Evolutionary conservation across 345 rosid genomes (phyloP), one percentile per base, ranked within the genome.

Genomic region (Lenwebbia sp.): DNA sequence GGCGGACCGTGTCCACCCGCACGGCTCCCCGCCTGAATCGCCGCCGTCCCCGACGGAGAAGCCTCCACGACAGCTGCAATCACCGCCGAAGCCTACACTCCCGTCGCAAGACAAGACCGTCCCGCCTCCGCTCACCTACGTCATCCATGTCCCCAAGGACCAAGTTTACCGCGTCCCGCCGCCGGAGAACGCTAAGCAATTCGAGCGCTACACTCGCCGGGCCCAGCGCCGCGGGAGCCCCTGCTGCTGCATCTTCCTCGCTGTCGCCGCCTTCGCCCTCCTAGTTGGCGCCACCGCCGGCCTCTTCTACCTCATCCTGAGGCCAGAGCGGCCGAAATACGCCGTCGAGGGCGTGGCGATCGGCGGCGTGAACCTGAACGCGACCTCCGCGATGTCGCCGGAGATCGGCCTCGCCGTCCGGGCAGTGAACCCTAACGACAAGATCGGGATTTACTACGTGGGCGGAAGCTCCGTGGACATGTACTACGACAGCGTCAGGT

Each of bases 111-210:
- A 84, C 37, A 92, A 93, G 49, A 90, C 94, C 9, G 81, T 83
- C 7, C 91, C 94, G 3, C 88, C 90, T 26, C 93, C 94, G 13
- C 91, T 91, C 11, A 96, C 98, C 5, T 95, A 96, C 94, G 96
- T 97, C 52, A 89, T 95, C 88, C 96, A 93, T 74, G 88, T 97
- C 86, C 99, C 98, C 7, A 97, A 97, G 84, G 96, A 96, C 87
- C 97, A 94, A 86, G 85, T 97, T 93, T 94, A 94, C 91, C 94
- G 96, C n/a, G 90, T 97, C 10, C 99, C 99, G 0, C 99, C 99
- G 3, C 98, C 96, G 47, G 97, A 92, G 85, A 95, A 95, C 88
- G 94, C 96, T 22, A 90, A 88, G 33, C 98, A 94, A 40, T 87
- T 84, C 70, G 89, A 91, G 12, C 86, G 86, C n/a, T 95, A 95